Evolutionary conservation across 495 filamentous ascomycete species (phyloP).

Genomic region (Pseudoneurospora amorphoporcata): DNA sequence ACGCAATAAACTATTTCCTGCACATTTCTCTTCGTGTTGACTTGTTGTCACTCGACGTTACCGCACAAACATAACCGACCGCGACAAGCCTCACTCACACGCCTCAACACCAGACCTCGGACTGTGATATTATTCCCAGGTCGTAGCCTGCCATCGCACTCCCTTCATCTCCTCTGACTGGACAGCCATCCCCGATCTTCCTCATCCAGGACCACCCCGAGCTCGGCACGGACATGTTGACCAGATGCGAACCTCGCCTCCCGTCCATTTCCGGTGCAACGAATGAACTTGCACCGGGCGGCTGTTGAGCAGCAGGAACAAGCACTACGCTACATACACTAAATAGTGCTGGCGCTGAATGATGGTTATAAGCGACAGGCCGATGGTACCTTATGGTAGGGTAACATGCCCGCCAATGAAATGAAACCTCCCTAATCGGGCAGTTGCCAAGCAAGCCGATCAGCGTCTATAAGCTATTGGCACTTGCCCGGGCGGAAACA

Average conservation of each 20-base stretch:
- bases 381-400: neutral
- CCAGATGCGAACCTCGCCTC: neutral
- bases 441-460: constrained; percentile 11
- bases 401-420: neutral
- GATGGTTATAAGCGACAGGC: neutral
- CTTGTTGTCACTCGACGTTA: neutral
- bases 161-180: neutral
- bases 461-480: neutral
- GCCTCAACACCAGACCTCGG: neutral
- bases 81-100: neutral
- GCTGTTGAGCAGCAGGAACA: neutral
- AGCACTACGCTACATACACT: neutral
- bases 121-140: neutral
- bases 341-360: no score
- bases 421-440: constrained; percentile 19
- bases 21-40: neutral
- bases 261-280: neutral
- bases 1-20: neutral
- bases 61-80: neutral
- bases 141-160: no score
- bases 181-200: neutral
- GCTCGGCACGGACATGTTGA: neutral
- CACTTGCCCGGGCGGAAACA: neutral
- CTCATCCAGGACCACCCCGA: neutral
- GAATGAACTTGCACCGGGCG: neutral